Percentiles rank a stretch among this genome's conserved stretches.
These are phyloP conservation scores for Xylaria sp. DNA, from an alignment of 2,329 filamentous ascomycete species.

Conservation along the genomic window DNA sequence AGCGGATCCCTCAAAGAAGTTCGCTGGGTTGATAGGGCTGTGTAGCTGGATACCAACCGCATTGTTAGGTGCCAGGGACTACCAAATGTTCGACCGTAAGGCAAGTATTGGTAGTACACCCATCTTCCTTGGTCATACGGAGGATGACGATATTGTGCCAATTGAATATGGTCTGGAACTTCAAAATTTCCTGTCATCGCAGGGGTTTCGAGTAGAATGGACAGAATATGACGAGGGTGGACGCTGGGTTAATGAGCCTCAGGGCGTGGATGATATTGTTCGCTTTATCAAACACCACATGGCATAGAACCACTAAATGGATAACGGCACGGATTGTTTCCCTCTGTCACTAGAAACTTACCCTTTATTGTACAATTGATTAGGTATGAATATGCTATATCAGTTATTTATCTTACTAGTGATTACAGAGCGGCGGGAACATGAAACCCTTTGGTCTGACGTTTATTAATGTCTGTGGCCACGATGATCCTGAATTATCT, in stretches of 20 bases:
- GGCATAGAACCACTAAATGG: neutral
- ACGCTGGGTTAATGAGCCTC: slow-evolving; percentile 42
- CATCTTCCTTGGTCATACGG: slow-evolving; percentile 46
- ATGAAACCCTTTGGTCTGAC: too few species aligned
- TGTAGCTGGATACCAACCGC: slow-evolving; percentile 47
- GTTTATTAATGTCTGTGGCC: too few species aligned
- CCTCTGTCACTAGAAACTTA: too few species aligned
- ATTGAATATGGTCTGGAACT: slow-evolving; percentile 44
- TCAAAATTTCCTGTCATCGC: slow-evolving; percentile 37
- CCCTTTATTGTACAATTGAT: too few species aligned
- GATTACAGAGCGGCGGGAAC: too few species aligned
- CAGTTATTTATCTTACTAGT: too few species aligned
- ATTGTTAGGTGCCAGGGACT: neutral
- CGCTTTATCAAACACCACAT: slow-evolving; percentile 29
- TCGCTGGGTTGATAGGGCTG: slow-evolving; percentile 48
- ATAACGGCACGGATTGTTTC: too few species aligned
- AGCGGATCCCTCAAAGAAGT: slow-evolving; percentile 19
- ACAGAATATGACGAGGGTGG: slow-evolving; percentile 46
- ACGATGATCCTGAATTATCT: neutral
- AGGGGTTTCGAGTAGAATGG: slow-evolving; percentile 41
- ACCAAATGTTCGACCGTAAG: neutral
- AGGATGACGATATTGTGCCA: slow-evolving; percentile 48
- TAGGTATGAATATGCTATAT: too few species aligned
- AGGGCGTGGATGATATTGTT: slow-evolving; percentile 42
- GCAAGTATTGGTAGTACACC: slow-evolving; percentile 32